Evolutionary conservation across 2,329 filamentous ascomycete species (phyloP).

Genomic region (Scortechinia acanthostroma): DNA sequence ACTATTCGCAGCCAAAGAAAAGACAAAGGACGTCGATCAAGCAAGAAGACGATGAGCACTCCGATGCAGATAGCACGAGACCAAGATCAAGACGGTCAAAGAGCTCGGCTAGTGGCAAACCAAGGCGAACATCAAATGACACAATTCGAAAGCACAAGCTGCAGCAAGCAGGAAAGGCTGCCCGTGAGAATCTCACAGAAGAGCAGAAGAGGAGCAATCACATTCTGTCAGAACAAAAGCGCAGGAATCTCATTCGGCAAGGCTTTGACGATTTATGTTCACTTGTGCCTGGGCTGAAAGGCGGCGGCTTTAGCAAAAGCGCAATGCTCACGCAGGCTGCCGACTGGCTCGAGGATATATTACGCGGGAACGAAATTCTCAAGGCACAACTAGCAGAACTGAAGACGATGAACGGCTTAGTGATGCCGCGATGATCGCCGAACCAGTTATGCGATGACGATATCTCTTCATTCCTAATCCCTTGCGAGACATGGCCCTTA

Average conservation of each 20-base stretch:
- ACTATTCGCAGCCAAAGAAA: constrained; percentile 14
- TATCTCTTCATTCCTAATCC: not conserved
- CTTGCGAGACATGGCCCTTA: no score
- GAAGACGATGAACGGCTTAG: constrained; percentile 12
- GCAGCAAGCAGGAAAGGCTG: constrained; percentile 32
- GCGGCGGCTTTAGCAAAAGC: constrained; percentile 76
- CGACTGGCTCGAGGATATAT: constrained; percentile 70
- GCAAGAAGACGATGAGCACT: constrained; percentile 33
- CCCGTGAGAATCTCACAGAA: constrained; percentile 62
- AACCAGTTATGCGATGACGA: not conserved
- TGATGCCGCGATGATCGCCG: constrained; percentile 1
- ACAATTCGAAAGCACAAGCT: constrained; percentile 33
- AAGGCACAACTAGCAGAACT: constrained; percentile 41
- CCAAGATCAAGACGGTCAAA: constrained; percentile 26
- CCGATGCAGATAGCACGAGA: constrained; percentile 22
- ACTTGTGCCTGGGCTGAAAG: constrained; percentile 68
- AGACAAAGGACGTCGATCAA: constrained; percentile 48
- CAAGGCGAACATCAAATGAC: constrained; percentile 22
- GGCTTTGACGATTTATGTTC: constrained; percentile 75
- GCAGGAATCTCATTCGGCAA: constrained; percentile 63
- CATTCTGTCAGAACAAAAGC: constrained; percentile 72
- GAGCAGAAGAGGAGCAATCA: constrained; percentile 81
- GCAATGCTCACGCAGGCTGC: constrained; percentile 69
- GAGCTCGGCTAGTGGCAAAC: constrained; percentile 20
- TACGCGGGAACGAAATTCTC: constrained; percentile 61